Percentiles rank a stretch among this genome's conserved stretches.
Evolutionary conservation across 1,284 basidiomycete genomes (phyloP).

Genomic region (Trichosporon inkin): DNA sequence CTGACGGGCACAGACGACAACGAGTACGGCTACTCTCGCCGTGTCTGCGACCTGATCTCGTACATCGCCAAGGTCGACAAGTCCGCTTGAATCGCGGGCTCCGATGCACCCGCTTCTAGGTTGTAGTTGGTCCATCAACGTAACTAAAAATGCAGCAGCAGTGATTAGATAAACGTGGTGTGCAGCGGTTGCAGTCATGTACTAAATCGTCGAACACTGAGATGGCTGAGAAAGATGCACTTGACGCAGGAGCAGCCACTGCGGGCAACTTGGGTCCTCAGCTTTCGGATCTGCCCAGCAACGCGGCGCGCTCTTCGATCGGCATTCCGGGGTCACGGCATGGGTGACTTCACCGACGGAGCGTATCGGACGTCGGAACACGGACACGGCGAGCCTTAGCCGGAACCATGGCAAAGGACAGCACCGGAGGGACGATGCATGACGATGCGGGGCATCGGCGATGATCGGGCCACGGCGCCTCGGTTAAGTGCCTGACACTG

Average conservation of each 20-base stretch:
- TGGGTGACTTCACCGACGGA: too few relatives aligned
- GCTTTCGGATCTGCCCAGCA: too few relatives aligned
- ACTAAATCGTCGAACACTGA: too few relatives aligned
- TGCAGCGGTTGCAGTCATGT: too few relatives aligned
- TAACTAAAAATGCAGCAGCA: conserved; percentile 3
- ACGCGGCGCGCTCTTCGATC: too few relatives aligned
- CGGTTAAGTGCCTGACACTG: conserved; percentile 1
- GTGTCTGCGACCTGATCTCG: conserved; percentile 85
- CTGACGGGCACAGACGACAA: conserved; percentile 79
- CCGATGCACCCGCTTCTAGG: background rate
- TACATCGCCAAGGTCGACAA: conserved; percentile 60
- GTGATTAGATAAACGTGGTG: background rate
- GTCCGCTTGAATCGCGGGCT: conserved; percentile 13
- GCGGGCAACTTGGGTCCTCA: too few relatives aligned
- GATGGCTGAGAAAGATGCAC: too few relatives aligned
- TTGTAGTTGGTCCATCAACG: conserved; percentile 3
- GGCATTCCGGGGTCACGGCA: too few relatives aligned
- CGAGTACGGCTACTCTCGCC: conserved; percentile 75
- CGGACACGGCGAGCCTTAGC: too few relatives aligned
- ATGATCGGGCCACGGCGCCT: background rate
- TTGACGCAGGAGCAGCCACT: too few relatives aligned
- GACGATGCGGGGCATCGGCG: conserved; percentile 4
- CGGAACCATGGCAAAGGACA: background rate
- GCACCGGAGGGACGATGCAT: background rate
- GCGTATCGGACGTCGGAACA: too few relatives aligned